Conservation (phyloP, 768 basidiomycete species). For the Crassisporium funariophilum region DNA sequence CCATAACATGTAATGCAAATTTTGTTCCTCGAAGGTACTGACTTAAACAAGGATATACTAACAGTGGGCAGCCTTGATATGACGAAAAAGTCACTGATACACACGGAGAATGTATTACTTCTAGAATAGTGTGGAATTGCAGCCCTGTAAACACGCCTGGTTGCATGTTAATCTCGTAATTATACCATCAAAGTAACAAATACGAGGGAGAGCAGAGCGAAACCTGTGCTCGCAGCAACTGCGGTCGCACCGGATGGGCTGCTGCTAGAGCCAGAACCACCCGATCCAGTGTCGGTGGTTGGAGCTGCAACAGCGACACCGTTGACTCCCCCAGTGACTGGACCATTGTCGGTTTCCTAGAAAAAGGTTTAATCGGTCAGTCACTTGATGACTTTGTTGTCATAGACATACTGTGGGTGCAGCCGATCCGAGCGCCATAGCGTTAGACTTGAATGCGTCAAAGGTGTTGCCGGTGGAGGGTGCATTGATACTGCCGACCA, state of each 20-base stretch:
- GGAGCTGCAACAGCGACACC: conserved; percentile 37
- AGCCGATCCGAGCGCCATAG: conserved; percentile 40
- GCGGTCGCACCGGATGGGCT: conserved; percentile 12
- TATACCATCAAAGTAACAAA: conserved; percentile 13
- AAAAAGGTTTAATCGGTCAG: neutral
- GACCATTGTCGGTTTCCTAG: conserved; percentile 40
- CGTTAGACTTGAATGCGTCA: conserved; percentile 41
- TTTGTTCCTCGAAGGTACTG: no score
- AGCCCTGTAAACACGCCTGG: no score
- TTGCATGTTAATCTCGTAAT: no score
- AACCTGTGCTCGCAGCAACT: conserved; percentile 13
- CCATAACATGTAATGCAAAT: no score
- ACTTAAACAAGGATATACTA: no score
- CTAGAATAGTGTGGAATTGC: no score
- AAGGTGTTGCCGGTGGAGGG: conserved; percentile 46
- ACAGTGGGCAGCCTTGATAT: no score
- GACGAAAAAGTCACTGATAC: no score
- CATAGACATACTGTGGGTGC: conserved; percentile 35
- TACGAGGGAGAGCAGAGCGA: conserved; percentile 14
- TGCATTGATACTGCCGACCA: conserved; percentile 56
- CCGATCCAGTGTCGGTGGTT: conserved; percentile 17
- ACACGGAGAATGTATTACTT: conserved; percentile 4
- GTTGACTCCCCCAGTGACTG: conserved; percentile 43
- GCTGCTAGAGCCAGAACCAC: conserved; percentile 11
- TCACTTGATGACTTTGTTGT: neutral